Percentiles rank a stretch among this genome's conserved stretches.
Evolutionary conservation across 2,329 filamentous ascomycete genomes (phyloP).

Genomic region (Neopestalotiopsis rosae): DNA sequence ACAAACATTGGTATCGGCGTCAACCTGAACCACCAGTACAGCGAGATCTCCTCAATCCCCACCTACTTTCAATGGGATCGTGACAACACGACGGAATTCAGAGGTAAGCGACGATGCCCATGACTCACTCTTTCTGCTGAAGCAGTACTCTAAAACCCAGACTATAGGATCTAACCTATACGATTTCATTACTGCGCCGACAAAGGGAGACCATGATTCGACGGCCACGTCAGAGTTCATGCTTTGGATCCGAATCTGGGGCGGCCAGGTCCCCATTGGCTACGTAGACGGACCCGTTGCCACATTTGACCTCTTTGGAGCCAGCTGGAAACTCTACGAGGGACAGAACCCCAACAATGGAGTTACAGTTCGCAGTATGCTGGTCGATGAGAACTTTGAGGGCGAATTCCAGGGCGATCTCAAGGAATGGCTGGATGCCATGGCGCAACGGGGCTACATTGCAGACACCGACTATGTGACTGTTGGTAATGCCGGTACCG

Average conservation of each 20-base stretch:
- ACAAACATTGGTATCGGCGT: slow-evolving; percentile 21
- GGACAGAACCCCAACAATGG: slow-evolving; percentile 28
- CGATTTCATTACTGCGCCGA: slow-evolving; percentile 30
- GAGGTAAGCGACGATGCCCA: slow-evolving; percentile 11
- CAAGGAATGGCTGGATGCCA: slow-evolving; percentile 28
- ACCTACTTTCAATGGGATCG: slow-evolving; percentile 19
- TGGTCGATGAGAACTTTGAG: slow-evolving; percentile 24
- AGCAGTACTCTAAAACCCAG: not conserved
- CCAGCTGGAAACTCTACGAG: slow-evolving; percentile 29
- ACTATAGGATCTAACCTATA: slow-evolving; percentile 27
- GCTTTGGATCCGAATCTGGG: slow-evolving; percentile 30
- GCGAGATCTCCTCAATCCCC: slow-evolving; percentile 16
- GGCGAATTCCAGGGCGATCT: slow-evolving; percentile 28
- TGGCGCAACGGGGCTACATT: slow-evolving; percentile 27
- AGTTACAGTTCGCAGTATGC: slow-evolving; percentile 28
- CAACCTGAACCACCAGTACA: slow-evolving; percentile 16
- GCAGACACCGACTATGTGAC: slow-evolving; percentile 25
- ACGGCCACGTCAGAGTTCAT: slow-evolving; percentile 29
- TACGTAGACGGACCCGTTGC: slow-evolving; percentile 26
- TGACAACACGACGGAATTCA: slow-evolving; percentile 16
- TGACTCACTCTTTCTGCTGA: not conserved
- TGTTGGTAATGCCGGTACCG: slow-evolving; percentile 28
- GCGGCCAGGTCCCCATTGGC: slow-evolving; percentile 29
- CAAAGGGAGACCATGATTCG: slow-evolving; percentile 20
- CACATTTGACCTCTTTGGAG: slow-evolving; percentile 27